Base-by-base conservation (phyloP, 306 rosid genomes). In the Pyrus pyrifolia region DNA sequence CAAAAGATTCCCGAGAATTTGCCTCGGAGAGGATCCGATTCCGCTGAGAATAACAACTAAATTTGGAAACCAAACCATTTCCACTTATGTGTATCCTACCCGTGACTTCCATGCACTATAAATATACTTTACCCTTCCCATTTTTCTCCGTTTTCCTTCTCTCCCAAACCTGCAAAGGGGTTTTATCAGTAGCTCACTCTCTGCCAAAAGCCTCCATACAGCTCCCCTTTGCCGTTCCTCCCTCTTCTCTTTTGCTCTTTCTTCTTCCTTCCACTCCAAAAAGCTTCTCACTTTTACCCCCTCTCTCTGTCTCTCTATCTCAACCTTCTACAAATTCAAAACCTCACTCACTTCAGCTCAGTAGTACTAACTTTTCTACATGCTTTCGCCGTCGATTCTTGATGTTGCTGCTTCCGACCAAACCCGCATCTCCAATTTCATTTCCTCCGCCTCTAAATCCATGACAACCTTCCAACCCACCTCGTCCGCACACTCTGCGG, bases 31-130 rank as follows among this genome's bases (percentile, higher is more conserved):
- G 30, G 3, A 29, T 29, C 30, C 30, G 2, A 29, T 29, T 29
- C 30, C 30, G 35, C 6, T 31, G 35, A 31, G 35, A 31, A 31
- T 0, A 4, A 31, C 6, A 31, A 38, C 42, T 2, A 38, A 38
- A 38, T 38, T 38, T 38, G 42, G 42, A 38, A 38, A 38, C 15
- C 64, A 23, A 23, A 14, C 8, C 33, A 42, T 42, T 72, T 19
- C 29, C 31, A 31, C 45, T 51, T 25, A 17, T 76, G 14, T 46
- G 23, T 67, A 4, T 61, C 69, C 55, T 9, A 42, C 9, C 78
- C 76, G 79, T 30, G 14, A 46, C 31, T 33, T 33, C 58, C 74
- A 76, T 78, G 81, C 76, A 67, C 78, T 86, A 86, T 87, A 79
- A 79, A 85, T 79, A 68, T 7, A 70, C 74, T 49, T 40, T 35